Evolutionary conservation across 805 yeast genomes (phyloP), one percentile per base, ranked within the genome.

Genomic region (Yarrowia divulgata): DNA sequence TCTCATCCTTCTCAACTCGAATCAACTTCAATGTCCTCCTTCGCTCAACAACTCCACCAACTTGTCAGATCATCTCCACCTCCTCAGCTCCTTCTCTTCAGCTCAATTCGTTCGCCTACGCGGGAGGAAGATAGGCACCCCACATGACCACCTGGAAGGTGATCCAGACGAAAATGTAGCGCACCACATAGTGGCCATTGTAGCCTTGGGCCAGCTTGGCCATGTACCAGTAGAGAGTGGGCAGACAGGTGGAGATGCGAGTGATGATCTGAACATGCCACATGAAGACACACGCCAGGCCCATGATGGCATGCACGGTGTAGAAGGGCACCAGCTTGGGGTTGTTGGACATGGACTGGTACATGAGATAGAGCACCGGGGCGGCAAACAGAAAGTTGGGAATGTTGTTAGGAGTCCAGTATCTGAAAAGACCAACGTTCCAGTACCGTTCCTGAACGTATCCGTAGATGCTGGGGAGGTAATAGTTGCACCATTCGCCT

Each of bases 41-140:
- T 23, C 29, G 29, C n/a, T 23, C 29, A 23, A 23, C 3, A 23
- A 23, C 29, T 23, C 29, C 29, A 23, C 29, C 29, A 23, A 4
- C 29, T 23, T 23, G 29, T 23, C 29, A 23, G 29, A 2, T 23
- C 29, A 23, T 23, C 29, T 8, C 37, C 37, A 3, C 8, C 37
- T 34, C 37, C 8, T 34, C 37, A 34, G 10, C 37, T 34, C 37
- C 29, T 23, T 4, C 29, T 2, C 37, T 9, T 34, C 37, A 34
- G 10, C 10, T 9, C 48, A 45, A 29, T 45, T 18, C n/a, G 16
- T 14, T 34, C 37, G 1, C 37, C 37, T 35, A 92, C n/a, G 98
- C 98, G 5, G 98, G 98, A 1, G 98, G 98, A 52, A 93, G 81
- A 75, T 91, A 93, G n/a, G 88, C 88, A 8, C 89, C 91, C 79